Base-by-base conservation (phyloP, 192 early-diverging fungal species). In the Coemansia sp. region DNA sequence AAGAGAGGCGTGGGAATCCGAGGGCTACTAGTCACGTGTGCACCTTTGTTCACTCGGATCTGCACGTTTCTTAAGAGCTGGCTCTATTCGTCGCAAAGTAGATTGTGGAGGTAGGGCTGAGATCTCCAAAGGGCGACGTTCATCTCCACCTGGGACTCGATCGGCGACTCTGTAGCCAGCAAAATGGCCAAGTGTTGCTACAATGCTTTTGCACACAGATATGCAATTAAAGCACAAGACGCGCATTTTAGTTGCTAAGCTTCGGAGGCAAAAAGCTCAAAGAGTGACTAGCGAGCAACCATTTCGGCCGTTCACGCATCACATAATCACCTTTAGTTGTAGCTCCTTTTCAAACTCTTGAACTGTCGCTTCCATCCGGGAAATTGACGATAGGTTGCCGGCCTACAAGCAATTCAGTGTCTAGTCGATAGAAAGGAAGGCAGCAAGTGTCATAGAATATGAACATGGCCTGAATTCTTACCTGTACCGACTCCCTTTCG, bases 291-390 rank as follows among this genome's bases (percentile, higher is more conserved):
- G 39, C 43, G 38, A 47, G 20, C 12, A 16, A 5, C 18, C 26
- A 56, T 4, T 38, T 18, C 23, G 42, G 10, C 1, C 16, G 23
- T 35, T 12, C 23, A 21, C 47, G n/a, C 25, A 16, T 25, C 13
- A 4, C 47, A 16, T 42, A 18, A 12, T 43, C 75, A 75, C 77
- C 77, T 80, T 80, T 72, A 81, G 56, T 25, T 81, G 78, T 7
- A 69, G 36, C 25, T 81, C 78, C 48, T 59, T 75, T 45, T 81
- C 78, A 56, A 75, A 75, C 10, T 63, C 56, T 37, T 47, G 53
- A 2, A 69, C 52, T 13, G 12, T 62, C 26, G 28, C n/a, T 2
- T 55, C 52, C 31, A n/a, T 12, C 16, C n/a, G 52, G 6, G 14
- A 14, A 55, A 55, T 31, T 26, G 14, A 5, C 2, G 14, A 31